A percentile compares a stretch with the other conserved stretches of the same genome.
Evolutionary conservation across 2,329 filamentous ascomycete species (phyloP).

Genomic region (Meredithiella fracta): DNA sequence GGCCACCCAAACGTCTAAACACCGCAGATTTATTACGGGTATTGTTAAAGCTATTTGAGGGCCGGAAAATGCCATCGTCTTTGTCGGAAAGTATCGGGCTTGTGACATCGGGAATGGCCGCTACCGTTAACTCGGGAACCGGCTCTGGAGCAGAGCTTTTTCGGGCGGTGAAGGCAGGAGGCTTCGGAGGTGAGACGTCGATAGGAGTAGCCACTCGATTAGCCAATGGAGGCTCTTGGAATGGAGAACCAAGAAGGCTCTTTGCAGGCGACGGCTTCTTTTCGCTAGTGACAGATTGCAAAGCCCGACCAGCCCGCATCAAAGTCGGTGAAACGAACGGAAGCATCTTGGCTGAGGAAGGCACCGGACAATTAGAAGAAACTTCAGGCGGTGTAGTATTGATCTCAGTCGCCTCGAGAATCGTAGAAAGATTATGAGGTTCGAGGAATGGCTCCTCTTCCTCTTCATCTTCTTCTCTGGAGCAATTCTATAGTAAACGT

Average conservation of each 20-base stretch:
- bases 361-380: neutral
- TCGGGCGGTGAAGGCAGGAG: neutral
- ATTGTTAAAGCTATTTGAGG: neutral
- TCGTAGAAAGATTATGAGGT: slow-evolving; percentile 3
- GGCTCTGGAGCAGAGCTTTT: neutral
- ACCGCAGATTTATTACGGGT: slow-evolving; percentile 1
- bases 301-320: slow-evolving; percentile 37
- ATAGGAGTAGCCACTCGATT: slow-evolving; percentile 1
- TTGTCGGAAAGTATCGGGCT: slow-evolving; percentile 9
- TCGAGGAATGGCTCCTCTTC: neutral
- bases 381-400: slow-evolving; percentile 1
- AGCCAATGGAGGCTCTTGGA: slow-evolving; percentile 19
- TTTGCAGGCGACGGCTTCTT: slow-evolving; percentile 38
- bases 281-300: slow-evolving; percentile 43
- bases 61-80: slow-evolving; percentile 10
- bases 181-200: slow-evolving; percentile 6
- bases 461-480: neutral
- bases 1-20: slow-evolving; percentile 10
- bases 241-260: slow-evolving; percentile 38
- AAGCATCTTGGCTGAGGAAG: neutral
- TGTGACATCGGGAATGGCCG: slow-evolving; percentile 4
- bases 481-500: neutral
- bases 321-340: slow-evolving; percentile 25
- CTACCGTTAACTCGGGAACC: neutral
- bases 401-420: slow-evolving; percentile 4